Percentiles rank a stretch among this genome's conserved stretches.
Conservation (phyloP, 345 rosid genomes). For the Microthlaspi erraticum region DNA sequence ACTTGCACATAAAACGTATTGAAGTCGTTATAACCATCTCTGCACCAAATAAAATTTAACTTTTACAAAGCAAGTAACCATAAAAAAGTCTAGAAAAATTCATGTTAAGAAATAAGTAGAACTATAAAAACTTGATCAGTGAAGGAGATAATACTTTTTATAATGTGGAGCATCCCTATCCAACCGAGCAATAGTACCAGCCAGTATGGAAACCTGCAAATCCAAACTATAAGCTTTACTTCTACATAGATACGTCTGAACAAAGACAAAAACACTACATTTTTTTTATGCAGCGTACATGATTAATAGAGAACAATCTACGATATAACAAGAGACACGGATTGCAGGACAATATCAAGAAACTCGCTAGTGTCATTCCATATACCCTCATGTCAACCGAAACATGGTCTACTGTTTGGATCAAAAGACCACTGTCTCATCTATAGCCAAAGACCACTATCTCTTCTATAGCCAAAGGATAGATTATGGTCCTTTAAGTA, state of each 20-base stretch:
- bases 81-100: not conserved
- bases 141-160: slow-evolving; percentile 61
- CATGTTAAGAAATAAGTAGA: slow-evolving; percentile 21
- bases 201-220: slow-evolving; percentile 90
- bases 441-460: not conserved
- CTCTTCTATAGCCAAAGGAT: not conserved
- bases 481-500: not conserved
- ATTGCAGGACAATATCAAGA: not conserved
- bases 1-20: slow-evolving; percentile 99
- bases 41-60: slow-evolving; percentile 57
- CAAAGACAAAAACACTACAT: not conserved
- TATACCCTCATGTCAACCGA: not conserved
- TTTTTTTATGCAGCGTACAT: not conserved
- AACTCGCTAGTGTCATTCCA: not conserved
- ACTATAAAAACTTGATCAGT: slow-evolving; percentile 22
- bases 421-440: not conserved
- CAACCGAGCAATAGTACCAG: slow-evolving; percentile 95
- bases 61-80: slow-evolving; percentile 5
- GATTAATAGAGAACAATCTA: not conserved
- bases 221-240: slow-evolving; percentile 23
- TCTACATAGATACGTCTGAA: slow-evolving; percentile 7
- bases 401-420: not conserved
- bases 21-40: slow-evolving; percentile 99
- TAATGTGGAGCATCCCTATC: slow-evolving; percentile 96
- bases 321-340: not conserved